A percentile compares a stretch with the other conserved stretches of the same genome.
phyloP scores from a whole-genome alignment of 73 alveolate species.

The Paramecium primaurelia region DNA sequence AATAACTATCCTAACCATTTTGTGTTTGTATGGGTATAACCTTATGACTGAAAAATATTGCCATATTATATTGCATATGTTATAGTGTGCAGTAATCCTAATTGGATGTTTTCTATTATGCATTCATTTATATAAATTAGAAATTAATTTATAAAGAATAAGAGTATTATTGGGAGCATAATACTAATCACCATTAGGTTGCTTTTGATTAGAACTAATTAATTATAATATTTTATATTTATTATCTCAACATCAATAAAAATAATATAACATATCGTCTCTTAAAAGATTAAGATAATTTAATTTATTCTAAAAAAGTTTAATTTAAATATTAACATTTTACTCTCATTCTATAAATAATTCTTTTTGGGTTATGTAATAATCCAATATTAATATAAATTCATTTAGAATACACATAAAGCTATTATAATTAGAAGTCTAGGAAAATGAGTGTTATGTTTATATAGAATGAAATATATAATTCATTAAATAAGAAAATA shows the following conservation, averaged over 20 bases:
- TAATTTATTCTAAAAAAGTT: not conserved
- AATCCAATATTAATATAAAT: not conserved
- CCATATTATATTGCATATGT: not conserved
- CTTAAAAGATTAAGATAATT: no score
- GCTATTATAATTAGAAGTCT: not conserved
- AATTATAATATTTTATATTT: not conserved
- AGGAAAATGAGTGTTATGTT: not conserved
- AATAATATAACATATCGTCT: no score
- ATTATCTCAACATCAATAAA: not conserved
- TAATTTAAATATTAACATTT: not conserved
- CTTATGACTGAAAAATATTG: not conserved
- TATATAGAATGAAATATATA: not conserved
- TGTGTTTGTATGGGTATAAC: not conserved
- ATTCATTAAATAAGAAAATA: not conserved
- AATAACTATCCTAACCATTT: not conserved
- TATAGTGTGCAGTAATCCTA: not conserved
- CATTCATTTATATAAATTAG: not conserved
- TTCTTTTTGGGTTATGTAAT: not conserved
- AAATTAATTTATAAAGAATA: not conserved
- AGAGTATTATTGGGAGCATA: not conserved
- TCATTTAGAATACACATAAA: not conserved
- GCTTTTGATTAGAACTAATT: not conserved
- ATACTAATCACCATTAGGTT: not conserved
- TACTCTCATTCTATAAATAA: not conserved
- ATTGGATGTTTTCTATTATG: not conserved